These are phyloP conservation scores for Sphaerulina musiva DNA, from an alignment of 2,329 filamentous ascomycete genomes.

Conservation along the genomic window DNA sequence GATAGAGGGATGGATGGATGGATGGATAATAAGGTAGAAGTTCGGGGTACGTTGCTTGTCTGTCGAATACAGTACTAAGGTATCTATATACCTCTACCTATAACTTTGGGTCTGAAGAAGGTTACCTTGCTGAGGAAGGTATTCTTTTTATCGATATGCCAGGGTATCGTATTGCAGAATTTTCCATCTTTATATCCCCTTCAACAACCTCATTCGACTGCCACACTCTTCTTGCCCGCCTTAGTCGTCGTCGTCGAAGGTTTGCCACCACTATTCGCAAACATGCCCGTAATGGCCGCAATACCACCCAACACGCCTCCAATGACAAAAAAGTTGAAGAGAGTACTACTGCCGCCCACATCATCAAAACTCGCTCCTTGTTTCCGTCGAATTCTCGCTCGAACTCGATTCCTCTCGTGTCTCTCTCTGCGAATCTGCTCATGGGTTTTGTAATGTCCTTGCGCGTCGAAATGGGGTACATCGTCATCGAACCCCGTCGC, in stretches of 20 bases:
- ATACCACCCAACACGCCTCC: slow-evolving; percentile 28
- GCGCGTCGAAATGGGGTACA: slow-evolving; percentile 72
- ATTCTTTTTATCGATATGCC: too few relatives aligned
- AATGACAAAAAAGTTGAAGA: slow-evolving; percentile 33
- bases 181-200: too few relatives aligned
- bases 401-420: slow-evolving; percentile 9
- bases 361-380: slow-evolving; percentile 19
- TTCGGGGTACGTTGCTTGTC: too few relatives aligned
- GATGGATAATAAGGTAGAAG: too few relatives aligned
- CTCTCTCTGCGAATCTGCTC: slow-evolving; percentile 43
- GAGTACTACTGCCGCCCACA: slow-evolving; percentile 19
- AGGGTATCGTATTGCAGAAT: slow-evolving; percentile 10
- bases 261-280: background rate
- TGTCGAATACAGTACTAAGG: slow-evolving; percentile 2
- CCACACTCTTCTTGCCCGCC: background rate
- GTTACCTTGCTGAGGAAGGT: too few relatives aligned
- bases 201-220: background rate
- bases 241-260: background rate
- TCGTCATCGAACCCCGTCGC: slow-evolving; percentile 50
- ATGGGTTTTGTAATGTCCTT: slow-evolving; percentile 67
- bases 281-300: slow-evolving; percentile 22
- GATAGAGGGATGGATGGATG: too few relatives aligned
- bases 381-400: slow-evolving; percentile 18
- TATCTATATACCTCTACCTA: slow-evolving; percentile 22
- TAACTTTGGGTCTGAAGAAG: slow-evolving; percentile 18